phyloP scores from a whole-genome alignment of 2,329 filamentous ascomycete genomes.

The Claviceps arundinis region DNA sequence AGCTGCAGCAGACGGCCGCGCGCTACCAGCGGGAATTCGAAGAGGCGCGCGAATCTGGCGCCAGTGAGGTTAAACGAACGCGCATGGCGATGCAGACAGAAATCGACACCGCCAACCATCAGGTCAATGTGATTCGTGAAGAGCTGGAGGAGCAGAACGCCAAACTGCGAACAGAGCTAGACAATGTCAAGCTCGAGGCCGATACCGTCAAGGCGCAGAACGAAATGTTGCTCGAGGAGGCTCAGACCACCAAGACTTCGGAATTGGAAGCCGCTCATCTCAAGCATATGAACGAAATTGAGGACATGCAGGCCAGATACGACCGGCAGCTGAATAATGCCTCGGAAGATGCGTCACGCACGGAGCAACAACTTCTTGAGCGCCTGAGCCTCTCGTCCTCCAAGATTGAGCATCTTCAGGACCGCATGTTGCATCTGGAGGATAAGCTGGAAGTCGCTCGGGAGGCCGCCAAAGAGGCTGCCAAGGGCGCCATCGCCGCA shows the following conservation, averaged over 20 bases:
- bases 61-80: conserved; percentile 68
- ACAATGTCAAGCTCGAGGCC: conserved; percentile 63
- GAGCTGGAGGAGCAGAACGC: conserved; percentile 70
- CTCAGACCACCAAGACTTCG: conserved; percentile 52
- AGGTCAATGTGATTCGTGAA: conserved; percentile 70
- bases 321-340: conserved; percentile 60
- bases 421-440: conserved; percentile 72
- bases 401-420: conserved; percentile 74
- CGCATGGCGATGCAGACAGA: conserved; percentile 69
- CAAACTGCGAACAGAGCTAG: conserved; percentile 60
- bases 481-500: conserved; percentile 33
- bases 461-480: conserved; percentile 73
- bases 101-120: conserved; percentile 69
- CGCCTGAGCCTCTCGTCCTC: conserved; percentile 70
- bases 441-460: conserved; percentile 86
- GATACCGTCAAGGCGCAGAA: conserved; percentile 70
- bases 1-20: conserved; percentile 54
- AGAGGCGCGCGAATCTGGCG: conserved; percentile 67
- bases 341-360: conserved; percentile 67
- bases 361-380: conserved; percentile 68
- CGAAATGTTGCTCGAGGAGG: conserved; percentile 75
- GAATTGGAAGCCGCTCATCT: conserved; percentile 35
- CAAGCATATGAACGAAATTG: conserved; percentile 55
- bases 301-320: conserved; percentile 64
- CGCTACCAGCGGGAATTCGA: conserved; percentile 71